phyloP scores from a whole-genome alignment of 2,329 filamentous ascomycete species.

The Pezicula carpinea region DNA sequence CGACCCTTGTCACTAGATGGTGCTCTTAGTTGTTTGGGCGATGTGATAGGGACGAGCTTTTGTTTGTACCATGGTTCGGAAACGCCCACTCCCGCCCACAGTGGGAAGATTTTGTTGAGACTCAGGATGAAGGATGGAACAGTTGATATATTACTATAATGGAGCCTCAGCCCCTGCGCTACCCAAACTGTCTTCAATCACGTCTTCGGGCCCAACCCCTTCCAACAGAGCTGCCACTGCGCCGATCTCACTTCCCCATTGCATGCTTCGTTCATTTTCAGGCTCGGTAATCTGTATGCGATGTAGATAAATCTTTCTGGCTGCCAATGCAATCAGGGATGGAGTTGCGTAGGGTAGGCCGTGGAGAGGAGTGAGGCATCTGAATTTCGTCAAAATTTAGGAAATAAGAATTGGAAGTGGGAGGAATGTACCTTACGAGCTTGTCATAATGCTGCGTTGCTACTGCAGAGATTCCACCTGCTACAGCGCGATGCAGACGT shows the following conservation, averaged over 20 bases:
- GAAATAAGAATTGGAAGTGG: neutral
- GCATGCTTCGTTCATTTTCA: constrained; percentile 77
- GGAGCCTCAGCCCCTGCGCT: constrained; percentile 49
- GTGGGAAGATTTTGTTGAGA: no score
- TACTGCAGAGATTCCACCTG: constrained; percentile 68
- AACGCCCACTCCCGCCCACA: no score
- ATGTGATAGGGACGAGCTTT: no score
- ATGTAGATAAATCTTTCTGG: constrained; percentile 83
- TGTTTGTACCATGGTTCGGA: no score
- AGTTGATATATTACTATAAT: constrained; percentile 27
- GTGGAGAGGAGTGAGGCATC: constrained; percentile 76
- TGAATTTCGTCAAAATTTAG: constrained; percentile 29
- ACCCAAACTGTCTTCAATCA: constrained; percentile 60
- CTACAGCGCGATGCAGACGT: constrained; percentile 80
- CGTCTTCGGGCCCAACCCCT: constrained; percentile 53
- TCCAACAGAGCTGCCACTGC: constrained; percentile 66
- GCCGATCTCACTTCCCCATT: constrained; percentile 80
- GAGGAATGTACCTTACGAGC: constrained; percentile 49
- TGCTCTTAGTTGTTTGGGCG: no score
- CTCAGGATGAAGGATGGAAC: no score
- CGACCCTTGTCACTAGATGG: no score
- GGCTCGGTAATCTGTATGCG: constrained; percentile 67
- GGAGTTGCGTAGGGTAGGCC: constrained; percentile 77
- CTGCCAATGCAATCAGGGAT: constrained; percentile 75
- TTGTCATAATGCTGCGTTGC: constrained; percentile 74